phyloP scores from a whole-genome alignment of 2,329 filamentous ascomycete genomes.

The Trichothecium roseum region DNA sequence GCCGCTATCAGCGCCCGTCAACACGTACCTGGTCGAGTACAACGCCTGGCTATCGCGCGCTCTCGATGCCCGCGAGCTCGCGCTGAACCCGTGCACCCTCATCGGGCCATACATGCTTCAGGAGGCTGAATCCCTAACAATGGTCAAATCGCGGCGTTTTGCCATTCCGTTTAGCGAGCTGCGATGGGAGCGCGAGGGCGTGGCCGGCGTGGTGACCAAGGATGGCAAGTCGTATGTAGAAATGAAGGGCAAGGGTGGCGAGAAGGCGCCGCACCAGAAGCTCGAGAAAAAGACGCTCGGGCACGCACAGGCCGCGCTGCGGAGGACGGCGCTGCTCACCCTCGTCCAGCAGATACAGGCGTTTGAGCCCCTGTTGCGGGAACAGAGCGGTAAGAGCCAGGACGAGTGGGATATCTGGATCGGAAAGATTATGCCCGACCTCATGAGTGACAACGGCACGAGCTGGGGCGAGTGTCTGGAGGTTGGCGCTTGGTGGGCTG shows the following conservation, averaged over 20 bases:
- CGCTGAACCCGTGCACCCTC: constrained; percentile 66
- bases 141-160: constrained; percentile 63
- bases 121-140: constrained; percentile 61
- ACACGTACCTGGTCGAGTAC: constrained; percentile 72
- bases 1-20: constrained; percentile 69
- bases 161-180: constrained; percentile 81
- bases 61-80: constrained; percentile 60
- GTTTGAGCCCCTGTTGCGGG: constrained; percentile 65
- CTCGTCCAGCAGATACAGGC: constrained; percentile 70
- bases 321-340: constrained; percentile 70
- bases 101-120: constrained; percentile 71
- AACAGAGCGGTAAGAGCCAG: constrained; percentile 68
- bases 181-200: constrained; percentile 75
- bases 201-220: constrained; percentile 51
- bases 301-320: constrained; percentile 59
- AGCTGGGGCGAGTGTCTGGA: constrained; percentile 74
- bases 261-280: constrained; percentile 18
- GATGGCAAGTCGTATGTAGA: constrained; percentile 51
- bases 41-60: constrained; percentile 74
- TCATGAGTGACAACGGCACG: constrained; percentile 66
- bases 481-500: constrained; percentile 73
- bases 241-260: constrained; percentile 33
- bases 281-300: constrained; percentile 44
- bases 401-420: constrained; percentile 85
- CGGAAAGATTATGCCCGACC: constrained; percentile 67